Base-by-base conservation (phyloP, 1,284 basidiomycete genomes). In the Cutaneotrichosporon sp. region DNA sequence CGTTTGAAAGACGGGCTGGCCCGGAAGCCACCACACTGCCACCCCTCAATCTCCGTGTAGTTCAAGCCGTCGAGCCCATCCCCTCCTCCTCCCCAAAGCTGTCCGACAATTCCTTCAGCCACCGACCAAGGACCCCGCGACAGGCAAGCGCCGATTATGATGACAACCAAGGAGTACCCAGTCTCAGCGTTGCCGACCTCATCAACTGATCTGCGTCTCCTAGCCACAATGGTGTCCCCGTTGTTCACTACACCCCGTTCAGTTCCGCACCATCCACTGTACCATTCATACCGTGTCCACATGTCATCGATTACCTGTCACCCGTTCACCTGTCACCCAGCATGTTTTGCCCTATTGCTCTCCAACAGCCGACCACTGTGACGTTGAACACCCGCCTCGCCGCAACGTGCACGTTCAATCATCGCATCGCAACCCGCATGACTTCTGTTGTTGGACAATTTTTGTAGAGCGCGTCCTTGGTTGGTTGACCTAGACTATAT, bases 151-250 rank as follows among this genome's bases (percentile, higher is more conserved):
- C 16, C 42, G 42, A 46, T 18, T 46, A 46, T 18, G 42, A 46
- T 9, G 16, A n/a, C 9, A 18, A 18, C 42, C 42, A n/a, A n/a
- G 42, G 18, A n/a, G 16, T 8, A 46, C 7, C 42, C 42, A 16
- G 7, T 14, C 31, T 32, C 18, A 62, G 61, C 22, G 47, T 62
- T 2, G 47, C 61, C 13, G 22, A 36, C 6, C 26, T 62, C 7
- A 56, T 62, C 49, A 62, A 62, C 38, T 62, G 42, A 18, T 13
- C 22, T 31, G 49, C 18, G 40, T 13, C 16, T 9, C 40, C 26
- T 26, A 26, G 14, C 40, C 14, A 42, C 10, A 16, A 16, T 46
- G 42, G 42, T 18, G 18, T n/a, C 42, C 18, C 18, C 18, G 42
- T 13, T 13, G 5, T 42, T 42, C 40, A 42, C 16, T 5, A 13